These are phyloP conservation scores for Sporothrix luriei DNA, from an alignment of 2,329 filamentous ascomycete genomes.

Conservation along the genomic window DNA sequence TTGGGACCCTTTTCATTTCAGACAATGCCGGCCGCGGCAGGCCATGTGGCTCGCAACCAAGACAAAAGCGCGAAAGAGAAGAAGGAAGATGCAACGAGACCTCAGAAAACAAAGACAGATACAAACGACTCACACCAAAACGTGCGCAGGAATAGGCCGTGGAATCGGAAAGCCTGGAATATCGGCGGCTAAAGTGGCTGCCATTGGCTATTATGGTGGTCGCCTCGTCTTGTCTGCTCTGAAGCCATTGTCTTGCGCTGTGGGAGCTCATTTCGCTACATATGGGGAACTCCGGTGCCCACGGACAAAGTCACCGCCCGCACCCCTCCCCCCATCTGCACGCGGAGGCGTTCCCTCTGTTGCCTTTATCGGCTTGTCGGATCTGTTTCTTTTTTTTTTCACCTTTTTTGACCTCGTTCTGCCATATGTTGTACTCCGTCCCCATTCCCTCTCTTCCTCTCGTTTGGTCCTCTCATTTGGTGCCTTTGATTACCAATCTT, in stretches of 20 bases:
- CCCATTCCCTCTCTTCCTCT: too few relatives aligned
- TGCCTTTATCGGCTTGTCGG: background rate
- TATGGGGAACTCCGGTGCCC: slow-evolving; percentile 37
- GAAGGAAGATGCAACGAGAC: background rate
- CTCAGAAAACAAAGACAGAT: background rate
- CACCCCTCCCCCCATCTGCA: slow-evolving; percentile 1
- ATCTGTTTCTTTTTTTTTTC: background rate
- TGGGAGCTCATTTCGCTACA: slow-evolving; percentile 37
- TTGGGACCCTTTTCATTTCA: background rate
- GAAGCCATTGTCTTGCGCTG: slow-evolving; percentile 30
- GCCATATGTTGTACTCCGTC: too few relatives aligned
- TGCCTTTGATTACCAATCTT: slow-evolving; percentile 5
- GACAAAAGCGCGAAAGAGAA: background rate
- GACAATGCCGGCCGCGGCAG: background rate
- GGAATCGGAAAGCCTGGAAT: slow-evolving; percentile 15
- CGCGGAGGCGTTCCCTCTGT: background rate
- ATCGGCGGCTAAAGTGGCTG: slow-evolving; percentile 31
- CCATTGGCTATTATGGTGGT: slow-evolving; percentile 25
- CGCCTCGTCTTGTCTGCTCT: slow-evolving; percentile 7
- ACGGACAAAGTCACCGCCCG: slow-evolving; percentile 32
- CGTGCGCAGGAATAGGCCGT: background rate
- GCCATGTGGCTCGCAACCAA: slow-evolving; percentile 17
- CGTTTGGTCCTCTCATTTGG: too few relatives aligned
- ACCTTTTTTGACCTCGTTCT: background rate
- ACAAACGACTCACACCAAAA: background rate